Base-by-base conservation (phyloP, 2,329 filamentous ascomycete genomes). In the Neurospora crassa region DNA sequence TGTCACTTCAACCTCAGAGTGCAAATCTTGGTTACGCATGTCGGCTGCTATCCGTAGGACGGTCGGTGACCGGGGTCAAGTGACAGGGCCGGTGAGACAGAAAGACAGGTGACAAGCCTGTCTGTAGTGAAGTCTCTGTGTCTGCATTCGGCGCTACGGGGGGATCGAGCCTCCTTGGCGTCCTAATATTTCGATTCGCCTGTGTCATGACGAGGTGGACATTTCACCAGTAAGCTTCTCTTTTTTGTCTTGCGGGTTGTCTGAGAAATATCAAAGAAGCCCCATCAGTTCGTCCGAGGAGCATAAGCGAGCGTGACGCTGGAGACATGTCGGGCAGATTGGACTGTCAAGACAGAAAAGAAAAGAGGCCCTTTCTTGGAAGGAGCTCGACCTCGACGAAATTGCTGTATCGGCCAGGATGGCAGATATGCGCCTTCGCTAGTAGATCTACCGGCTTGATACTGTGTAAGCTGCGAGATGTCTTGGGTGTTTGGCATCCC, bases 21-120 rank as follows among this genome's bases (percentile, higher is more conserved):
- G 67, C 72, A 72, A 74, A 77, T 77, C 76, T 77, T 77, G 76
- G 76, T 77, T 76, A 71, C 41, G 72, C 74, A 73, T 74, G 74
- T 73, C 53, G 53, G 53, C 24, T 37, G 73, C 72, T 69, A 73
- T 68, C 67, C 71, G 68, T 68, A 59, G 69, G 70, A 68, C 69
- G 71, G 72, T 47, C 67, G 73, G 47, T 63, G 53, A 63, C 53
- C 53, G 53, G 53, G 24, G 53, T 18, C 18, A 16, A 63, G 14
- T 29, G 53, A 63, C 24, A 63, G 53, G 47, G 47, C 24, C 47
- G 47, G 47, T 5, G 47, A 59, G 47, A 59, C 47, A 59, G 47
- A n/a, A 10, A 6, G 6, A n/a, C 42, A n/a, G 18, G 7, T 16
- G 42, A 43, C 42, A 43, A 20, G 24, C 20, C 12, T 37, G 6